Conservation (phyloP, 2,329 filamentous ascomycete species). For the Sarocladium kiliense region DNA sequence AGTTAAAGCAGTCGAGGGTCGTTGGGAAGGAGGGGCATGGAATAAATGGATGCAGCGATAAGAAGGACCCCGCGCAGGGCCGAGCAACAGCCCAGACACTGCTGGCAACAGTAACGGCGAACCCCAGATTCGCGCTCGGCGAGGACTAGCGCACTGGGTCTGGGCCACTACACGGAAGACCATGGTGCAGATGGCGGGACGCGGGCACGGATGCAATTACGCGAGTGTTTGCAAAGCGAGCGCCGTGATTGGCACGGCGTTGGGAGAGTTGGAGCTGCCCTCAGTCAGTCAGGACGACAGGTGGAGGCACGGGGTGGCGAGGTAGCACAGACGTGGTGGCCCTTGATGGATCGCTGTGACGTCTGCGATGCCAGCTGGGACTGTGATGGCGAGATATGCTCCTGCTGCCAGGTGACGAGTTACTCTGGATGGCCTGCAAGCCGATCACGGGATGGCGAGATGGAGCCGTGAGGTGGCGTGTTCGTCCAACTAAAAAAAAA, state of each 20-base stretch:
- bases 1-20: background rate
- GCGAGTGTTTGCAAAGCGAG: constrained; percentile 8
- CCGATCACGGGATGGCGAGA: constrained; percentile 7
- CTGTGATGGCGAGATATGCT: background rate
- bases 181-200: constrained; percentile 3
- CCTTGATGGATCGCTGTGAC: constrained; percentile 8
- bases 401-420: background rate
- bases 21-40: constrained; percentile 1
- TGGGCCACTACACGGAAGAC: background rate
- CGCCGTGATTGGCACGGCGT: background rate
- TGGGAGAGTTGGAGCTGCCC: background rate
- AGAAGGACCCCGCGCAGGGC: constrained; percentile 5
- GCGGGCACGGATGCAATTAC: constrained; percentile 1
- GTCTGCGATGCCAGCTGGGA: background rate
- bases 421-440: background rate
- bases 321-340: background rate
- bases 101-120: background rate
- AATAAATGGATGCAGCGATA: constrained; percentile 8
- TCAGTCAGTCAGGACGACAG: background rate
- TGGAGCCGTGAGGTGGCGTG: background rate
- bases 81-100: constrained; percentile 3
- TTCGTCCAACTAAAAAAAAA: background rate
- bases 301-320: background rate
- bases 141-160: constrained; percentile 6
- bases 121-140: constrained; percentile 7